phyloP scores from a whole-genome alignment of 495 filamentous ascomycete species.

The Penicillium lagena region DNA sequence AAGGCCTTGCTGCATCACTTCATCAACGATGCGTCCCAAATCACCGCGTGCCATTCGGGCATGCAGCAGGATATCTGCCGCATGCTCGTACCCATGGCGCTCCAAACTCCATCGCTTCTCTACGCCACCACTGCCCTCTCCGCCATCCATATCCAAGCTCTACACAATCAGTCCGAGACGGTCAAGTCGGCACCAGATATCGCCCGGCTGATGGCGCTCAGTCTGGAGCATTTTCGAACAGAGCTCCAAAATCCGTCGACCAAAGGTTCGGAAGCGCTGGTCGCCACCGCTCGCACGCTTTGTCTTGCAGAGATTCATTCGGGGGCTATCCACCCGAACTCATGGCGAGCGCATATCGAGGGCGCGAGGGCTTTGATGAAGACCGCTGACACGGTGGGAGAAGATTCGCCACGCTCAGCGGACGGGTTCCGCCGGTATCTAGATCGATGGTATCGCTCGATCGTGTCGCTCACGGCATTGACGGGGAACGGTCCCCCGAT shows the following conservation, averaged over 20 bases:
- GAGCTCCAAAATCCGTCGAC: conserved; percentile 33
- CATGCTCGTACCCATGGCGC: conserved; percentile 42
- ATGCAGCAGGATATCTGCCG: conserved; percentile 43
- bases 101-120: conserved; percentile 39
- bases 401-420: conserved; percentile 20
- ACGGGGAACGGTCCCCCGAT: conserved; percentile 42
- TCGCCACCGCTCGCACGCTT: conserved; percentile 42
- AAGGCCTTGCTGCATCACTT: conserved; percentile 39
- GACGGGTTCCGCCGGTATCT: conserved; percentile 38
- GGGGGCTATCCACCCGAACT: conserved; percentile 39
- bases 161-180: conserved; percentile 36
- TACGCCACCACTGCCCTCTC: conserved; percentile 43
- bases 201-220: conserved; percentile 37
- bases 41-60: conserved; percentile 37
- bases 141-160: conserved; percentile 39
- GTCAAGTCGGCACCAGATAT: conserved; percentile 41
- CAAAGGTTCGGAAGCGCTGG: conserved; percentile 33
- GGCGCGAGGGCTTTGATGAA: conserved; percentile 39
- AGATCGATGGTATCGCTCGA: conserved; percentile 41
- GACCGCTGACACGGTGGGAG: conserved; percentile 18
- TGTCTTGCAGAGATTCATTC: conserved; percentile 45
- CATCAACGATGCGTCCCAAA: conserved; percentile 40
- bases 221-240: conserved; percentile 38
- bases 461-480: conserved; percentile 39
- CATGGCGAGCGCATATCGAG: conserved; percentile 42